Evolutionary conservation across 306 rosid species (phyloP).

Genomic region (Potentilla sterilis): DNA sequence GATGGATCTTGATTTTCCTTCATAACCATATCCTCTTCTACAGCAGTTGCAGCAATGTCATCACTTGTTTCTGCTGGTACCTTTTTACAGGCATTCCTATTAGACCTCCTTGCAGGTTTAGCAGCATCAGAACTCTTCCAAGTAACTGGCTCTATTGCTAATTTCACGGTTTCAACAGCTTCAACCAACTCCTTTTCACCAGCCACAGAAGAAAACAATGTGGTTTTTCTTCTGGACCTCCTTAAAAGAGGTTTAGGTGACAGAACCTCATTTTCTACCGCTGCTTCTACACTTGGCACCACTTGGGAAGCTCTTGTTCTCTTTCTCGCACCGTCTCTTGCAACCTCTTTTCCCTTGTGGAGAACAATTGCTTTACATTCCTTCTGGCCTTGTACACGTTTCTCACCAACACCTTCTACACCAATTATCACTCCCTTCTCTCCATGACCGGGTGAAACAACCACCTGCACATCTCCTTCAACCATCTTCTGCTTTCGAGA

Average conservation of each 20-base stretch:
- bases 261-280: background rate
- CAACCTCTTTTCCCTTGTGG: background rate
- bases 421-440: constrained; percentile 17
- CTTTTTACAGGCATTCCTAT: constrained; percentile 15
- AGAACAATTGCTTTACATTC: background rate
- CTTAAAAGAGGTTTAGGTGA: constrained; percentile 18
- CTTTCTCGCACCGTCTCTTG: constrained; percentile 7
- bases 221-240: constrained; percentile 19
- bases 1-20: constrained; percentile 1
- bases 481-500: constrained; percentile 10
- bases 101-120: background rate
- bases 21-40: background rate
- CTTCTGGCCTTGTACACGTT: background rate
- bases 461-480: background rate
- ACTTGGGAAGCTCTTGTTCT: constrained; percentile 12
- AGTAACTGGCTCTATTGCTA: constrained; percentile 3
- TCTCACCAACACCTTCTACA: constrained; percentile 1
- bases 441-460: background rate
- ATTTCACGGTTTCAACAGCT: background rate
- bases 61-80: background rate
- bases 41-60: constrained; percentile 2
- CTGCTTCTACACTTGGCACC: constrained; percentile 13
- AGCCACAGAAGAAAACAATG: constrained; percentile 7
- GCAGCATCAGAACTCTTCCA: background rate
- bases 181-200: background rate